Conservation (phyloP, 805 yeast species). For the Blastobotrys robertii region DNA sequence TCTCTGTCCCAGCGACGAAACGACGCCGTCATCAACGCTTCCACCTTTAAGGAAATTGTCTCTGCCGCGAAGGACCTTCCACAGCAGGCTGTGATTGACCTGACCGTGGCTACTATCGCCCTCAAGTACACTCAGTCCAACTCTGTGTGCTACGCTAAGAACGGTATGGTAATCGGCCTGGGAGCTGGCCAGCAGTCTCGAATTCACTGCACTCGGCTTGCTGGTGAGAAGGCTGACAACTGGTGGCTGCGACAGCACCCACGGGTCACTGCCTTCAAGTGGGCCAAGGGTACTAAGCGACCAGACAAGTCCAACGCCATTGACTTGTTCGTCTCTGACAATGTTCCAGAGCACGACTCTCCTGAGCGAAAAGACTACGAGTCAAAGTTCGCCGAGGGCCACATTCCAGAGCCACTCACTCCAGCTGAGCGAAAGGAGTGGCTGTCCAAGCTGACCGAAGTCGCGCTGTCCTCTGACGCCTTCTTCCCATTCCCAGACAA, state of each 20-base stretch:
- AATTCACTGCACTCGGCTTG: conserved; percentile 97
- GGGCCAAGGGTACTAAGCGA: conserved; percentile 98
- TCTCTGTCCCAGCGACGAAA: conserved; percentile 94
- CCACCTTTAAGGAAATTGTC: conserved; percentile 85
- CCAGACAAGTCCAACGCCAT: conserved; percentile 98
- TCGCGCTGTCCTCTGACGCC: conserved; percentile 93
- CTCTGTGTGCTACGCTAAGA: conserved; percentile 96
- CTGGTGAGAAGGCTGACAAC: conserved; percentile 98
- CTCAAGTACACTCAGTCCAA: conserved; percentile 96
- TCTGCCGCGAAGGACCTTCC: conserved; percentile 79
- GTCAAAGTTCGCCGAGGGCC: conserved; percentile 66
- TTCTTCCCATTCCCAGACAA: conserved; percentile 99
- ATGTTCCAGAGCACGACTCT: conserved; percentile 71
- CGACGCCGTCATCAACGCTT: conserved; percentile 88
- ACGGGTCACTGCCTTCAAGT: conserved; percentile 78
- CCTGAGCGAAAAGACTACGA: conserved; percentile 92
- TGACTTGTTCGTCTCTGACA: conserved; percentile 84
- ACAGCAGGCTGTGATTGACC: conserved; percentile 86
- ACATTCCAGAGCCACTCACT: conserved; percentile 68
- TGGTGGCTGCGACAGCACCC: conserved; percentile 99
- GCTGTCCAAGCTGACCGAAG: conserved; percentile 70
- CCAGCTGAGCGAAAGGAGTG: conserved; percentile 78
- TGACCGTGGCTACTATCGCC: conserved; percentile 95
- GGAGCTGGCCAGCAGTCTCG: conserved; percentile 99
- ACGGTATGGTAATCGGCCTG: conserved; percentile 98